Evolutionary conservation across 768 basidiomycete genomes (phyloP).

Genomic region (Boletellus emodensis): DNA sequence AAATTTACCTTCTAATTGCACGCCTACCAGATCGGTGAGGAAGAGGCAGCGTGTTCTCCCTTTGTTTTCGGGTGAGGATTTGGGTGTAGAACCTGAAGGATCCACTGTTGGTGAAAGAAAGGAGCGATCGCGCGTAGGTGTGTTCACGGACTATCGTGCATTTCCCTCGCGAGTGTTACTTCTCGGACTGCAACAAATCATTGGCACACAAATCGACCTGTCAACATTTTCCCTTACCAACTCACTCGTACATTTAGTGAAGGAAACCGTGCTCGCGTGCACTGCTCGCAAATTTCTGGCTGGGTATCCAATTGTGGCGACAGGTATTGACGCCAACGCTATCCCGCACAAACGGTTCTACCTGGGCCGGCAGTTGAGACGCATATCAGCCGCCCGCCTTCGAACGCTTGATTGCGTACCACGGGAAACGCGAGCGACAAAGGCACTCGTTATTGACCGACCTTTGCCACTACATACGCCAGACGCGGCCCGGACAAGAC

Average conservation of each 20-base stretch:
- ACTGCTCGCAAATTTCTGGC: too few species aligned
- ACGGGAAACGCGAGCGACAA: constrained; percentile 80
- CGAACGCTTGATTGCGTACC: constrained; percentile 80
- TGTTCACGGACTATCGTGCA: too few species aligned
- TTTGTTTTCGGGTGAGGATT: constrained; percentile 88
- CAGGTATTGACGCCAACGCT: constrained; percentile 23
- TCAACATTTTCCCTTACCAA: constrained; percentile 43
- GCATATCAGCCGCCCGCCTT: too few species aligned
- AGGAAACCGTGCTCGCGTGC: too few species aligned
- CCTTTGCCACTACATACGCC: constrained; percentile 35
- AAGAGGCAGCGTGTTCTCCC: constrained; percentile 85
- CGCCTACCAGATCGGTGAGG: constrained; percentile 75
- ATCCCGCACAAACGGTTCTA: constrained; percentile 64
- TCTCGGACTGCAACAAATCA: constrained; percentile 82
- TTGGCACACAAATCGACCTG: constrained; percentile 33
- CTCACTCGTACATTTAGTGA: constrained; percentile 83
- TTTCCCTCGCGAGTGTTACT: constrained; percentile 56
- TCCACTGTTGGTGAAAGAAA: not conserved
- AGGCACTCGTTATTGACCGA: constrained; percentile 84
- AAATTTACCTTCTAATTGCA: not conserved
- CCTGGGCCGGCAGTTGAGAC: constrained; percentile 30
- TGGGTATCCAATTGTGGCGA: too few species aligned
- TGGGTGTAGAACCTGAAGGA: constrained; percentile 70
- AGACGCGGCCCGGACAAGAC: constrained; percentile 28
- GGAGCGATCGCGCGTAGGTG: constrained; percentile 32